Evolutionary conservation across 179 eudicot species (phyloP), one percentile per base, ranked within the genome.

Genomic region (Camellia oleifera): DNA sequence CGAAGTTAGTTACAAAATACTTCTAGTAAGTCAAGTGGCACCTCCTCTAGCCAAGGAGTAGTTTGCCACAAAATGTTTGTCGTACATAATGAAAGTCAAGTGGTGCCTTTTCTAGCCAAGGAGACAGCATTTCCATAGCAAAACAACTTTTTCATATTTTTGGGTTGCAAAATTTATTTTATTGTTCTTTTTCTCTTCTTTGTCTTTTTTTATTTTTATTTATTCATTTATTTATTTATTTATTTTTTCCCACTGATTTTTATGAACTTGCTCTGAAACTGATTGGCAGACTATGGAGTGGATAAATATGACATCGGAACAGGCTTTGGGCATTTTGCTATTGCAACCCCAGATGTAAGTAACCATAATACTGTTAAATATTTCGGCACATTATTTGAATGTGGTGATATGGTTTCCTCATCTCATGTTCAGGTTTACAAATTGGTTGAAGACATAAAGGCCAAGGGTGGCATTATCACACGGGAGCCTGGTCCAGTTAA

Each of bases 321-420:
- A 45, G 99, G 99, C 61, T 95, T 95, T 82, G 98, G 99, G 61
- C 98, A 95, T 90, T 95, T 95, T 85, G 99, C 97, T 40, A 94
- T 95, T 79, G 91, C 99, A 70, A 91, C 94, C 44, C 85, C 87
- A 58, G 98, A 95, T 91, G 99, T 95, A 89, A 90, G 97, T 79
- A 26, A 50, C 61, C 18, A 50, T 57, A 67, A 69, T 40, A 32
- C 74, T 79, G 57, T n/a, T 76, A 50, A n/a, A 42, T 6, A 9
- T 12, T 72, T n/a, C 17, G 32, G 61, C 65, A 26, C 42, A 48
- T 13, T 15, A 46, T 74, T 42, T 44, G n/a, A n/a, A 58, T 15
- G 81, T 5, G 56, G 13, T n/a, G 20, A 64, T 18, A 5, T 56
- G 18, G 63, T 54, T 64, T 61, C 14, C 18, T 66, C 17, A 63